Percentiles rank a stretch among this genome's conserved stretches.
These are phyloP conservation scores for Coemansia javaensis DNA, from an alignment of 192 early-diverging fungal species.

Conservation along the genomic window DNA sequence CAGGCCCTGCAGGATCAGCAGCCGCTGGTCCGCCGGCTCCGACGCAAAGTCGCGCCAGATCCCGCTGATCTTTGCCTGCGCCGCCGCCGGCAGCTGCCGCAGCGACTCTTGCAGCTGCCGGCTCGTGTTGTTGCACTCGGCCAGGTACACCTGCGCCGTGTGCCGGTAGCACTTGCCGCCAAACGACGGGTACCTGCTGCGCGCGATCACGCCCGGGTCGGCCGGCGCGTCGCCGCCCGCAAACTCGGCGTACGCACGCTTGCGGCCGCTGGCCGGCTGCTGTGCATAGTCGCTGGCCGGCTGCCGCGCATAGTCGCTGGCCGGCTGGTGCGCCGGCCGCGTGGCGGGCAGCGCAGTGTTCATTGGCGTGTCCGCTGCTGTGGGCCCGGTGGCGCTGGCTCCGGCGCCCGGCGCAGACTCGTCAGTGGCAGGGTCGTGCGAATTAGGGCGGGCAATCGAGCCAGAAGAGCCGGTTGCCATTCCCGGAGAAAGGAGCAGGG, in stretches of 20 bases:
- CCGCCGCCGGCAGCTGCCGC: constrained; percentile 52
- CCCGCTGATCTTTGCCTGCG: constrained; percentile 60
- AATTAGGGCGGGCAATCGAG: too few relatives aligned
- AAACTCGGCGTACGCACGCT: constrained; percentile 32
- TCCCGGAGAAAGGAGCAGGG: background rate
- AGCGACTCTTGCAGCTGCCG: constrained; percentile 54
- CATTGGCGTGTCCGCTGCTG: background rate
- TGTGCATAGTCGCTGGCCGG: too few relatives aligned
- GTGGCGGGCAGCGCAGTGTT: background rate
- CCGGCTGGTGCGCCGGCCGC: too few relatives aligned
- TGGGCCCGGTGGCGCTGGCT: too few relatives aligned
- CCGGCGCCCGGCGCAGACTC: too few relatives aligned
- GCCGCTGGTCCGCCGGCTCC: constrained; percentile 59
- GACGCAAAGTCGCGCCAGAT: constrained; percentile 70
- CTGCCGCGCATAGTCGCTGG: too few relatives aligned
- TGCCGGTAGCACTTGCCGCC: constrained; percentile 53
- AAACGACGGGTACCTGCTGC: constrained; percentile 39
- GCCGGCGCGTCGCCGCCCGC: constrained; percentile 3
- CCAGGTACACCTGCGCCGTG: constrained; percentile 43
- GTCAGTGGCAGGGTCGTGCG: too few relatives aligned
- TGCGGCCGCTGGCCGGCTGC: constrained; percentile 9
- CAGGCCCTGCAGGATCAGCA: constrained; percentile 68
- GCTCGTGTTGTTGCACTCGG: constrained; percentile 32
- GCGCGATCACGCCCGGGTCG: constrained; percentile 21
- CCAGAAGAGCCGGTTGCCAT: constrained; percentile 4